Evolutionary conservation across 2,329 filamentous ascomycete genomes (phyloP), one percentile per base, ranked within the genome.

Genomic region (Verticillium nubilum): DNA sequence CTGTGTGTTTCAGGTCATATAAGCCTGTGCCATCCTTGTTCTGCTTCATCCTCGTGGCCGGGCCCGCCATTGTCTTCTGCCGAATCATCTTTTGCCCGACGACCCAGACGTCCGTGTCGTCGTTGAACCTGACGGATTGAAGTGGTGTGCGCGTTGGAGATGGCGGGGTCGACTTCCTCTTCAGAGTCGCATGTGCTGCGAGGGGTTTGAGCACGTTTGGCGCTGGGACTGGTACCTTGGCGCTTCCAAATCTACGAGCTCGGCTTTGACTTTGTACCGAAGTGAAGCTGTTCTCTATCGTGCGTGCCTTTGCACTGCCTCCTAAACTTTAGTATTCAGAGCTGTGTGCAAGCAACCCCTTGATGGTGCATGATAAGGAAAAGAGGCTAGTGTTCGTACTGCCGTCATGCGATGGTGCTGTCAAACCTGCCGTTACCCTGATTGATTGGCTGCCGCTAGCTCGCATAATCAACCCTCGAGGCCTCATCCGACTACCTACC

Each of bases 1-100:
- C 42, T 61, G 55, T 58, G 56, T 62, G 61, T 62, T 62, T 62
- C 61, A 62, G 61, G 61, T 62, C 35, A 56, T 60, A 47, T 27
- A n/a, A 25, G 58, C 35, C 60, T 35, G 60, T 61, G 60, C 58
- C 26, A 61, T 55, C 59, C 61, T 52, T 58, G 61, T 29, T 35
- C 19, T 47, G 42, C 42, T 47, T 23, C 19, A 23, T 47, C 42
- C 55, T 50, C 60, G 61, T 62, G 61, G 61, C 57, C 47, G 57
- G 60, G 50, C 57, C 57, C 60, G 57, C 61, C 54, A 54, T 33
- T 54, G 52, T 58, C 60, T 63, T 60, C 60, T 62, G 56, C 54
- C 55, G 55, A 58, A 47, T 47, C n/a, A 47, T 47, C n/a, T 47
- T 47, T 47, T 47, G 42, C 42, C 42, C 42, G 42, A 47, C 42